Base-by-base conservation (phyloP, 2,329 filamentous ascomycete genomes). In the Hymenoscyphus fructigenus region DNA sequence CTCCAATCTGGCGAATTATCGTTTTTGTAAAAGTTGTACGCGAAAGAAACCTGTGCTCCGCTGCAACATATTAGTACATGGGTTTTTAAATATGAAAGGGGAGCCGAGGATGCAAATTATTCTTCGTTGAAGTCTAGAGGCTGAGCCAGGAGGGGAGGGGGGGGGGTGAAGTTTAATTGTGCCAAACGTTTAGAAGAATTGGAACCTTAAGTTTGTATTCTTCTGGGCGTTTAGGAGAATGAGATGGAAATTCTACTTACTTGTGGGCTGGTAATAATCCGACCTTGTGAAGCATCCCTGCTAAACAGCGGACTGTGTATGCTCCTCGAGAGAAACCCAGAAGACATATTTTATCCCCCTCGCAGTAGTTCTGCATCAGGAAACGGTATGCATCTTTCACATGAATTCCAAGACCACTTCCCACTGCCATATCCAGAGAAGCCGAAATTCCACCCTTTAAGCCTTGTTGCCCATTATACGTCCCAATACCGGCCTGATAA, bases 261-360 rank as follows among this genome's bases (percentile, higher is more conserved):
- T 96, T 96, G 12, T 92, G 91, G 60, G 91, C 88, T 14, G 69
- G 70, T 74, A 80, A 62, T 66, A 76, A 68, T 5, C 78, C 78
- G 29, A 80, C 78, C 67, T 79, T 79, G 70, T 80, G 78, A 7
- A 80, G 71, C 78, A 80, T 79, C 2, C 78, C 78, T 20, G 77
- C 75, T 3, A 84, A 73, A 62, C 82, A 84, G 3, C 82, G 77
- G 17, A 81, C 81, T 1, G 82, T 84, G 61, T 84, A 84, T 5
- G 81, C 79, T 15, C 80, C 81, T 64, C 81, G 73, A 0, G 80
- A 82, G 72, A 83, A 83, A 3, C 81, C 81, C 28, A 83, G 78
- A 20, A 83, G 76, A 68, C 78, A 83, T 28, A 83, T 82, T 56
- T 79, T 78, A 65, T 83, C 80, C 23, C 78, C 79, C 34, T 80